phyloP scores from a whole-genome alignment of 257 asterid species.

The Cinchona pubescens region DNA sequence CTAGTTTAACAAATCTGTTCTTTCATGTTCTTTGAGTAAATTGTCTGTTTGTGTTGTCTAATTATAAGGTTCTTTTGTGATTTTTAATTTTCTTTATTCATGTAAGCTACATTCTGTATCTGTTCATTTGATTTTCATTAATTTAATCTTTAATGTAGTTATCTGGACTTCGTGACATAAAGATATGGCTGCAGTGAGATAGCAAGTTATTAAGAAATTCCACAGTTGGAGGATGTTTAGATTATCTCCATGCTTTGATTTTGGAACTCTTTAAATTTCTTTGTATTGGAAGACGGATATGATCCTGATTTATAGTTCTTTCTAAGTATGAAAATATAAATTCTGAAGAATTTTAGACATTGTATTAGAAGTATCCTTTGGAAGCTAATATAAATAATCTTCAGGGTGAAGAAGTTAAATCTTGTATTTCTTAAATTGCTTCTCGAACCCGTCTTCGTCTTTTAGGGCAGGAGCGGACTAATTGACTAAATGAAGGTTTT shows the following conservation, averaged over 20 bases:
- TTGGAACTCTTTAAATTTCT: background rate
- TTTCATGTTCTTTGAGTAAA: background rate
- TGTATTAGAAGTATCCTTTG: background rate
- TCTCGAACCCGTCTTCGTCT: constrained; percentile 30
- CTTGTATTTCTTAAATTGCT: background rate
- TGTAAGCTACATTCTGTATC: background rate
- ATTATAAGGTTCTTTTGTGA: background rate
- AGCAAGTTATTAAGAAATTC: constrained; percentile 2
- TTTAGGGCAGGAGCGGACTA: constrained; percentile 66
- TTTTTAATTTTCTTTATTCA: background rate
- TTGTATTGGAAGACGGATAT: background rate
- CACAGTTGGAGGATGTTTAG: background rate
- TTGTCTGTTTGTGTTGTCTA: background rate
- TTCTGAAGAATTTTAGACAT: background rate
- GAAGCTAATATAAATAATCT: background rate
- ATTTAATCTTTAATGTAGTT: constrained; percentile 1
- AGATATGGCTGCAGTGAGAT: background rate
- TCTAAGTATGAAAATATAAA: background rate
- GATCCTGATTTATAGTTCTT: background rate
- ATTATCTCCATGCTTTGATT: background rate
- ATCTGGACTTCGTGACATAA: constrained; percentile 5
- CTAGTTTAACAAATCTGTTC: background rate
- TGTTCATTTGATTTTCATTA: background rate
- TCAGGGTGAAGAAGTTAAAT: background rate
- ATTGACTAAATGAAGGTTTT: constrained; percentile 63